Base-by-base conservation (phyloP, 768 basidiomycete genomes). In the Tricholoma furcatifolium region DNA sequence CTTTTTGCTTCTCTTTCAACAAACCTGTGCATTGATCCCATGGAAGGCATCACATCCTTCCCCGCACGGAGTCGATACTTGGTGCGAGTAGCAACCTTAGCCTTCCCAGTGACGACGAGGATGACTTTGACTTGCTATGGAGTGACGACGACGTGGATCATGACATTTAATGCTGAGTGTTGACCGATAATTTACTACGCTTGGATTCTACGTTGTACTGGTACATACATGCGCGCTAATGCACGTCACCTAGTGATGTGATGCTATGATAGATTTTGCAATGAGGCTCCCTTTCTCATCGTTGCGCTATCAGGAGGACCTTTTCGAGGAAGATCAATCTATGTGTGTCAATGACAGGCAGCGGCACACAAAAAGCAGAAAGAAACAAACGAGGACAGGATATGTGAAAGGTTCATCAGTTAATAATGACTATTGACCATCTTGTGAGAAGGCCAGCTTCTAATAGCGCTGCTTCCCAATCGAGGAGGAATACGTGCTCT, bases 401-500 rank as follows among this genome's bases (percentile, higher is more conserved):
- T 20, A 27, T 8, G 23, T 18, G 27, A 48, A 40, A 17, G 12
- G n/a, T 9, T 43, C 8, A 50, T 53, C 53, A 62, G 49, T 66
- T 70, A 11, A 56, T 56, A 31, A 74, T 55, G 31, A 65, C 60
- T 23, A 80, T 62, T 11, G 70, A 65, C 84, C 83, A 85, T 49
- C 79, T 70, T 58, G 64, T 66, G 47, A 85, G 58, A 56, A 70
- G 62, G 14, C 76, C 74, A 3, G 68, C 71, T 38, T 68, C 63
- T 14, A 84, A 62, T 34, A 85, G 68, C 0, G 71, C 79, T 18
- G 76, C 78, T 60, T 85, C 82, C 70, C 84, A 82, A 24, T 67
- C 68, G 27, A 78, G 49, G 55, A 76, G 60, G n/a, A 83, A 67
- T 53, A 74, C 66, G 47, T 77, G 68, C 57, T 76, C 74, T 48